Evolutionary conservation across 805 yeast genomes (phyloP).

Genomic region (Yamadazyma insecticola): DNA sequence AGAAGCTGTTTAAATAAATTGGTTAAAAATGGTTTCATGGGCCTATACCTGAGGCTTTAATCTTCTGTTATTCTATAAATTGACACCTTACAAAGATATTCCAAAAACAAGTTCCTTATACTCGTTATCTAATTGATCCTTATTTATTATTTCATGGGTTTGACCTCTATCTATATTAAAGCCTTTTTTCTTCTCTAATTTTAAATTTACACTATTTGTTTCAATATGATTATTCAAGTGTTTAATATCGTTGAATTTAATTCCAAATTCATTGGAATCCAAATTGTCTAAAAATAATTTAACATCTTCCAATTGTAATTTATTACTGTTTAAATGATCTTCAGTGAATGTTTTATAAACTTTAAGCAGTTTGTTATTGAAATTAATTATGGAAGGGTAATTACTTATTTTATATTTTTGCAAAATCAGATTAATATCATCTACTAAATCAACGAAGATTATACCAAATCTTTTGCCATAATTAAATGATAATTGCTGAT

Average conservation of each 20-base stretch:
- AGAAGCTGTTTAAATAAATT: no score
- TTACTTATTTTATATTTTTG: conserved; percentile 24
- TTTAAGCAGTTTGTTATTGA: conserved; percentile 17
- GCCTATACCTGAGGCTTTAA: no score
- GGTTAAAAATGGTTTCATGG: no score
- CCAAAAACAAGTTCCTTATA: no score
- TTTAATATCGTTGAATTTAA: conserved; percentile 11
- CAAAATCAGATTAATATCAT: conserved; percentile 15
- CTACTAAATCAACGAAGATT: conserved; percentile 19
- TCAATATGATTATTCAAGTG: conserved; percentile 12
- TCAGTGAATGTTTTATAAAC: conserved; percentile 17
- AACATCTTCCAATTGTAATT: no score
- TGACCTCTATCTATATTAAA: no score
- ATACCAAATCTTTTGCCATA: conserved; percentile 17
- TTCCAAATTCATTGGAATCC: conserved; percentile 14
- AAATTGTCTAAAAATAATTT: conserved; percentile 15
- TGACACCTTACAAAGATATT: no score
- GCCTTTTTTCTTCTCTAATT: conserved; percentile 5
- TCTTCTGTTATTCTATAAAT: no score
- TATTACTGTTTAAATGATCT: conserved; percentile 5
- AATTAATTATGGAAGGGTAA: conserved; percentile 28
- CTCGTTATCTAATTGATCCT: no score
- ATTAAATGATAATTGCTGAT: conserved; percentile 21
- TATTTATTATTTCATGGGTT: no score
- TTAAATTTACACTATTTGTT: no score